These are phyloP conservation scores for Neurospora sublineolata DNA, from an alignment of 495 filamentous ascomycete genomes.

Conservation along the genomic window DNA sequence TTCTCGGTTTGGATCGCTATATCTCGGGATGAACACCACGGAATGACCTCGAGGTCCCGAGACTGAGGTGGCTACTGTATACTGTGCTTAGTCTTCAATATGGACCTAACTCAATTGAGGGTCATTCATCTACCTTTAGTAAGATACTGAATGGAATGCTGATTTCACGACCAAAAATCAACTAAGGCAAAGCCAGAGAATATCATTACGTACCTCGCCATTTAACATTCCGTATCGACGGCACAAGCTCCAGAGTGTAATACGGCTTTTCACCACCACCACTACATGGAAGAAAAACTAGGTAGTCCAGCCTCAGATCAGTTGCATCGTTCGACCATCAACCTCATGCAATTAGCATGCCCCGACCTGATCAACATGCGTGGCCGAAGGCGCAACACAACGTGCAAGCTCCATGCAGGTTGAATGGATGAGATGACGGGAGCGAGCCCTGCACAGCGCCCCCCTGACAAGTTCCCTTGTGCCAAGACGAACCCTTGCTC, in stretches of 20 bases:
- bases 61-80: background rate
- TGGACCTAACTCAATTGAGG: background rate
- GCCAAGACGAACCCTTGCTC: background rate
- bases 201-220: background rate
- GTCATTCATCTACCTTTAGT: background rate
- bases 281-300: background rate
- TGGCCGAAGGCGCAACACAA: background rate
- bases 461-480: background rate
- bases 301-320: background rate
- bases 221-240: background rate
- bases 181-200: background rate
- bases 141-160: background rate
- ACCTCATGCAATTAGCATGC: background rate
- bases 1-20: background rate
- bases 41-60: background rate
- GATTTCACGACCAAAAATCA: background rate
- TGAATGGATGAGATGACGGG: background rate
- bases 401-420: background rate
- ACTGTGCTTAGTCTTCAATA: background rate
- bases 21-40: background rate
- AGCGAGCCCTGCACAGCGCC: background rate
- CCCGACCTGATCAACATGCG: background rate
- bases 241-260: background rate
- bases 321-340: background rate
- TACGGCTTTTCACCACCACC: background rate